These are phyloP conservation scores for Orbilia brochopaga DNA, from an alignment of 2,329 filamentous ascomycete species.

Conservation along the genomic window DNA sequence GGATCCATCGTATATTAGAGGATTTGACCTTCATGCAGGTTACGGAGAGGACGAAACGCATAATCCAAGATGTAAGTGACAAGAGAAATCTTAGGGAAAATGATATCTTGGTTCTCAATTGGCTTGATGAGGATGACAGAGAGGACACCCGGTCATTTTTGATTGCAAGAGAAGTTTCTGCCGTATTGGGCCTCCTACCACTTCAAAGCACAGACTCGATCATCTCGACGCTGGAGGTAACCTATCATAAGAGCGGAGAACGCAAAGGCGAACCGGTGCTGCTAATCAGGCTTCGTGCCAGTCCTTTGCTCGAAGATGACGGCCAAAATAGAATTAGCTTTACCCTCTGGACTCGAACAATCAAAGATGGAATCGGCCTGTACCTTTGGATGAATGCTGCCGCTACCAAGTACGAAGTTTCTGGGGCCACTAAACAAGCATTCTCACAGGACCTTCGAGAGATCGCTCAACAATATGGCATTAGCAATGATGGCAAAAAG, in stretches of 20 bases:
- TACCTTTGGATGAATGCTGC: background rate
- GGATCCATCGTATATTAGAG: background rate
- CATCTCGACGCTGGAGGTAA: slow-evolving; percentile 10
- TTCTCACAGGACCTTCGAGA: too few species aligned
- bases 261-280: background rate
- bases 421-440: too few species aligned
- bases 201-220: background rate
- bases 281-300: background rate
- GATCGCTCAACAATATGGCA: too few species aligned
- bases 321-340: background rate
- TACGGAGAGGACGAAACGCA: background rate
- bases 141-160: background rate
- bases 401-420: too few species aligned
- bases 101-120: slow-evolving; percentile 5
- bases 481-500: too few species aligned
- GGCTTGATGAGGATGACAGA: background rate
- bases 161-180: background rate
- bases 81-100: background rate
- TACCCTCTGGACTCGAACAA: background rate
- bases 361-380: background rate
- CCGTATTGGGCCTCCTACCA: background rate
- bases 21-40: slow-evolving; percentile 5
- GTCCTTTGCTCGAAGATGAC: background rate
- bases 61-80: background rate
- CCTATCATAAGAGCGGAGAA: background rate